These are phyloP conservation scores for Stephanocyclus meneghinianus DNA, from an alignment of 352 stramenopile species.

Conservation along the genomic window DNA sequence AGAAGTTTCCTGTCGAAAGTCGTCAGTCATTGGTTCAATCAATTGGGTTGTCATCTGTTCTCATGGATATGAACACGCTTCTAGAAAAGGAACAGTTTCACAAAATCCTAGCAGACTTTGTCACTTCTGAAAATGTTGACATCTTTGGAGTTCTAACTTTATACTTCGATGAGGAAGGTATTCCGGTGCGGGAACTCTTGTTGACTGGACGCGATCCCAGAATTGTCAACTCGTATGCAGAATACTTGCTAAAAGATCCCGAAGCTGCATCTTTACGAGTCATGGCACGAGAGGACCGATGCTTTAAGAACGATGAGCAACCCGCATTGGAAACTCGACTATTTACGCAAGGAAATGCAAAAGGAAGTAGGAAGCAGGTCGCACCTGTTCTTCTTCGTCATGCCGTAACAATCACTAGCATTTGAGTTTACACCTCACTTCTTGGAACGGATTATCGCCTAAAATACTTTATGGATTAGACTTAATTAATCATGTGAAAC, in stretches of 20 bases:
- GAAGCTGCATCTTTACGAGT: constrained; percentile 44
- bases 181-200: constrained; percentile 35
- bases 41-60: constrained; percentile 72
- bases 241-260: constrained; percentile 35
- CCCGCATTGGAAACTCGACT: constrained; percentile 19
- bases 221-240: constrained; percentile 40
- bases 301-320: neutral
- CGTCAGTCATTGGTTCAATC: constrained; percentile 12
- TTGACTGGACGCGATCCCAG: constrained; percentile 25
- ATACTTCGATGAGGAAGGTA: constrained; percentile 25
- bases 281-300: constrained; percentile 12
- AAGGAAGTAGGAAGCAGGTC: constrained; percentile 75
- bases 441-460: too few relatives aligned
- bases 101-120: constrained; percentile 29
- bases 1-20: constrained; percentile 48
- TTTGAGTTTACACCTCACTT: neutral
- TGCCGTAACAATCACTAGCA: constrained; percentile 13
- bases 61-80: constrained; percentile 57
- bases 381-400: constrained; percentile 59
- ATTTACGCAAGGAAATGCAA: constrained; percentile 72
- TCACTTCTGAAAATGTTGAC: constrained; percentile 36
- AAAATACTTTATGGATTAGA: too few relatives aligned
- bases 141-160: constrained; percentile 53
- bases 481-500: too few relatives aligned
- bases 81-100: constrained; percentile 46